A percentile compares a stretch with the other conserved stretches of the same genome.
phyloP scores from a whole-genome alignment of 352 stramenopile genomes.

The Phytophthora pini region DNA sequence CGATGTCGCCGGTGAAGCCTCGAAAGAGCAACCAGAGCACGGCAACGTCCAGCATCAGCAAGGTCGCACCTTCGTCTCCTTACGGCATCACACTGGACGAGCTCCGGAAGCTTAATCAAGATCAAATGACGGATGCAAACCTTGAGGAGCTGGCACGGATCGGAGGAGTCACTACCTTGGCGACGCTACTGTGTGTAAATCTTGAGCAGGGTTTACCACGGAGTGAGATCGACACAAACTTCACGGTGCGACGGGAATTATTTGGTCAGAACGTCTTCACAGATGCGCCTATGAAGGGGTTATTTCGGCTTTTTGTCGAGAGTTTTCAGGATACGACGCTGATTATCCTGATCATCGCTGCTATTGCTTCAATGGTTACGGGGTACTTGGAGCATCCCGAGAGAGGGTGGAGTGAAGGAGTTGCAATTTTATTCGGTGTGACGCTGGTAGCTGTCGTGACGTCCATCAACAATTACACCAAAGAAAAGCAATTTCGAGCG shows the following conservation, averaged over 20 bases:
- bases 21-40: constrained; percentile 21
- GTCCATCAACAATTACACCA: constrained; percentile 97
- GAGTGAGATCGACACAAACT: constrained; percentile 65
- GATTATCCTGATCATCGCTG: constrained; percentile 89
- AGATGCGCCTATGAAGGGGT: constrained; percentile 82
- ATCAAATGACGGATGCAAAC: constrained; percentile 86
- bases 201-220: constrained; percentile 65
- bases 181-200: constrained; percentile 74
- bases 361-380: constrained; percentile 86
- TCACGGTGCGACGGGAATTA: constrained; percentile 55
- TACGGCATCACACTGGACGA: constrained; percentile 80
- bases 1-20: constrained; percentile 31
- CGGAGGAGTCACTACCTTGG: constrained; percentile 59
- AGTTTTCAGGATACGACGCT: constrained; percentile 91
- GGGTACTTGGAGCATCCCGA: constrained; percentile 80
- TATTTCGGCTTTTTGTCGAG: constrained; percentile 86
- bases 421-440: constrained; percentile 94
- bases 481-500: constrained; percentile 91
- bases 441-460: constrained; percentile 95
- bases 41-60: constrained; percentile 42
- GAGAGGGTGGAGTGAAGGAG: constrained; percentile 94
- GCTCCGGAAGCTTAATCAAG: constrained; percentile 71
- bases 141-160: constrained; percentile 64
- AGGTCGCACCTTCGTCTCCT: constrained; percentile 72
- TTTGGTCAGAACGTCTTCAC: constrained; percentile 76